Conservation (phyloP, 768 basidiomycete genomes). For the Russula sp. region DNA sequence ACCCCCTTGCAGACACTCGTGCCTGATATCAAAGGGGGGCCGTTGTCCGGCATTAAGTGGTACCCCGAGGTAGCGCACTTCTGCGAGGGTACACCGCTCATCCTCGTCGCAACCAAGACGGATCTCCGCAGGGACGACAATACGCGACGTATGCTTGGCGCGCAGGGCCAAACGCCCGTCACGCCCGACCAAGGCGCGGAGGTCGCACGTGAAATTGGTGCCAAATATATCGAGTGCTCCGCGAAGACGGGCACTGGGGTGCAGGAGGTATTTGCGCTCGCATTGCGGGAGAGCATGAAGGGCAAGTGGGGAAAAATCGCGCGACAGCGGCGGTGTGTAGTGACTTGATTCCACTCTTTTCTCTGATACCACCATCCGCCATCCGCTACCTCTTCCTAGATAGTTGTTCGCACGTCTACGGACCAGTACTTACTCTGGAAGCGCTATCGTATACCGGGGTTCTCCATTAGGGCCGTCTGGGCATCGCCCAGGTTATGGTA, state of each 20-base stretch:
- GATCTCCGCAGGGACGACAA: constrained; percentile 86
- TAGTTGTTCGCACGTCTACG: constrained; percentile 22
- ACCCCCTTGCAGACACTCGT: constrained; percentile 5
- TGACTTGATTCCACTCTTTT: constrained; percentile 41
- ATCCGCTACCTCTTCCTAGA: constrained; percentile 2
- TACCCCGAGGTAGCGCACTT: constrained; percentile 91
- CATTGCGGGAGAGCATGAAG: constrained; percentile 85
- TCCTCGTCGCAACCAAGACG: constrained; percentile 91
- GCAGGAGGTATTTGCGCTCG: constrained; percentile 86
- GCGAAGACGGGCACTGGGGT: constrained; percentile 91
- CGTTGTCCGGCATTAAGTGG: constrained; percentile 55
- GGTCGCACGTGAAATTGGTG: constrained; percentile 93
- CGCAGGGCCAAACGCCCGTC: constrained; percentile 83
- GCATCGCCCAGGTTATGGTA: constrained; percentile 11
- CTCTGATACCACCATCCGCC: constrained; percentile 8
- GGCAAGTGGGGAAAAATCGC: constrained; percentile 72
- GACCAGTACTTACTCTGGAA: constrained; percentile 17
- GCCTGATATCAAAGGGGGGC: constrained; percentile 10
- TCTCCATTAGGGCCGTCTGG: constrained; percentile 2
- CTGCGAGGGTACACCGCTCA: constrained; percentile 83
- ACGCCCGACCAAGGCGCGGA: constrained; percentile 74
- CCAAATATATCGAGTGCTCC: constrained; percentile 90
- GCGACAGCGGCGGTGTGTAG: constrained; percentile 68
- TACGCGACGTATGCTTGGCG: constrained; percentile 82
- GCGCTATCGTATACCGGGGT: constrained; percentile 2